Evolutionary conservation across 2,329 filamentous ascomycete genomes (phyloP).

Genomic region (Raffaelea deltoideospora): DNA sequence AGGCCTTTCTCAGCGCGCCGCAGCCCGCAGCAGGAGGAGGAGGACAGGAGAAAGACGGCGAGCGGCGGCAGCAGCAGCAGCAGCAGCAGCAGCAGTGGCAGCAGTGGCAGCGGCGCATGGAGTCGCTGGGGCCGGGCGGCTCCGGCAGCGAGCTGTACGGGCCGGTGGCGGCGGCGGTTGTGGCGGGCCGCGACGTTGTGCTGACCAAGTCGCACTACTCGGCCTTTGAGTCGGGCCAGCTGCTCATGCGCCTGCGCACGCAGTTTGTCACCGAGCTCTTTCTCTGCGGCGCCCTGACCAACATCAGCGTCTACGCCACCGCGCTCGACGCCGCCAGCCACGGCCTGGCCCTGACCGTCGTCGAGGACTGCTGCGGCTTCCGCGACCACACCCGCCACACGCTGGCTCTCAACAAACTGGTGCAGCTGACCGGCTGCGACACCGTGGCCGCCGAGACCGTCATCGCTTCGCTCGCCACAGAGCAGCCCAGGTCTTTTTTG

Average conservation of each 20-base stretch:
- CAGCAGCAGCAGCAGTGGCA: constrained; percentile 12
- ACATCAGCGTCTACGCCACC: constrained; percentile 81
- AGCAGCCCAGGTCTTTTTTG: too few relatives aligned
- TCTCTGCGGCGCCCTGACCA: constrained; percentile 74
- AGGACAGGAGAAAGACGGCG: constrained; percentile 1
- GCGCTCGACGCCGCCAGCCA: constrained; percentile 80
- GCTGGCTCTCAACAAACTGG: constrained; percentile 54
- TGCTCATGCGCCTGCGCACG: constrained; percentile 67
- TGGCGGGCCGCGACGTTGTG: constrained; percentile 28
- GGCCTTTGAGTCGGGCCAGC: constrained; percentile 59
- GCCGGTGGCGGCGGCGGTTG: constrained; percentile 26
- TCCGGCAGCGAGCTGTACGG: constrained; percentile 29
- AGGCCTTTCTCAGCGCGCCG: constrained; percentile 20
- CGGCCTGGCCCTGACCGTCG: constrained; percentile 70
- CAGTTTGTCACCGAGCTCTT: constrained; percentile 80
- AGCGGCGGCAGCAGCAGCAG: constrained; percentile 12
- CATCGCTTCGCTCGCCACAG: constrained; percentile 21
- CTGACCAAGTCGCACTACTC: constrained; percentile 72
- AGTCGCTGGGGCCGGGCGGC: constrained; percentile 28
- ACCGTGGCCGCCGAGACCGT: constrained; percentile 45
- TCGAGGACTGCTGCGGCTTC: constrained; percentile 82
- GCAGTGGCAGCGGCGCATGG: constrained; percentile 11
- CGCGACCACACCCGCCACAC: constrained; percentile 54
- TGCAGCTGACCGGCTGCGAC: constrained; percentile 59
- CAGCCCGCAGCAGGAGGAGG: not conserved